Evolutionary conservation across 2,329 filamentous ascomycete genomes (phyloP), one percentile per base, ranked within the genome.

Genomic region (Triangularia setosa): DNA sequence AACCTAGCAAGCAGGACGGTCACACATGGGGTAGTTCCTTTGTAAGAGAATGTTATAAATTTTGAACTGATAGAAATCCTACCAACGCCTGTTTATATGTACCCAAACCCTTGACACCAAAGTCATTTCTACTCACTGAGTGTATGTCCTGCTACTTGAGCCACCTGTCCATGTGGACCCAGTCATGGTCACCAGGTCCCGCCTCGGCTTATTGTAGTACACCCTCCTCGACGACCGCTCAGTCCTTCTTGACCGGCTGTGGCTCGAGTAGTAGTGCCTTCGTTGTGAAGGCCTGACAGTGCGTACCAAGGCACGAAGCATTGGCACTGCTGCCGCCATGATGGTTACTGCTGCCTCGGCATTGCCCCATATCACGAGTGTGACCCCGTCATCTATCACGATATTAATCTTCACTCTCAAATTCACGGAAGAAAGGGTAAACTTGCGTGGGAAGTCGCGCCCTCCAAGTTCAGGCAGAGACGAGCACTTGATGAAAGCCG

Each of bases 251-350:
- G 55, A 60, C 24, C 61, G 58, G 53, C 35, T 61, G 4, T 24
- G 18, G 2, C 21, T n/a, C 33, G 23, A 57, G 60, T 58, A 57
- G 12, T 56, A 28, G n/a, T 54, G 53, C 33, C 63, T 48, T 9
- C 33, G 48, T 14, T 54, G 35, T 2, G 62, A 40, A 12, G 53
- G 61, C 23, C 52, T 28, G 16, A 64, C 59, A 33, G 65, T 64
- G 18, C 59, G 61, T 8, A 67, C 58, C 16, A 71, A 54, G n/a
- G 67, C 61, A 4, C 69, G 59, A 44, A 71, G 54, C 68, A 70
- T 70, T 7, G 70, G 69, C n/a, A 70, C 65, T 9, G 70, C 68
- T 1, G 70, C 66, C 1, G 69, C 70, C 66, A 71, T 69, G 57
- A 71, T 69, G 21, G 70, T 70, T 16, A 69, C 68, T 16, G 68